phyloP scores from a whole-genome alignment of 768 basidiomycete species.

The Tephrocybe sp. region DNA sequence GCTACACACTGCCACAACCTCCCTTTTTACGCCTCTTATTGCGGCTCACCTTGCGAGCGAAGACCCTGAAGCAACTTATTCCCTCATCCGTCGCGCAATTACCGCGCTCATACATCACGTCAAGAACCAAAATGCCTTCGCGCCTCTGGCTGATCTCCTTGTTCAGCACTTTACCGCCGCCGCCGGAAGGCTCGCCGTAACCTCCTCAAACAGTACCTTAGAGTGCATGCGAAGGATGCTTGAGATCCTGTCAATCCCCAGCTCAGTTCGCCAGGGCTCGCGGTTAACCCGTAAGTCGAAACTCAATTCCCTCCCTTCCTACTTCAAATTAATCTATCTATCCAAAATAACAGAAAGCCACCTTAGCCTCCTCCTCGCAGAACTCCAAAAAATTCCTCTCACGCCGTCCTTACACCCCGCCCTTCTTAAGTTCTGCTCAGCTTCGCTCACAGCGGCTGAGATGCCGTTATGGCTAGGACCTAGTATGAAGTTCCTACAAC shows the following conservation, averaged over 20 bases:
- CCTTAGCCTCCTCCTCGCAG: slow-evolving; percentile 29
- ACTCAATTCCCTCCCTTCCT: neutral
- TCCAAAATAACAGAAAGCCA: slow-evolving; percentile 32
- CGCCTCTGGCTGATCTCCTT: slow-evolving; percentile 53
- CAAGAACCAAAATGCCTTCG: slow-evolving; percentile 66
- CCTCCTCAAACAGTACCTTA: slow-evolving; percentile 13
- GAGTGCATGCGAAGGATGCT: slow-evolving; percentile 53
- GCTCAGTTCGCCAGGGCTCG: slow-evolving; percentile 71
- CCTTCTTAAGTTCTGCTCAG: slow-evolving; percentile 39
- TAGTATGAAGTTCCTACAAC: slow-evolving; percentile 58
- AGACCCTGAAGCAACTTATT: slow-evolving; percentile 43
- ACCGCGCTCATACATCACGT: slow-evolving; percentile 87
- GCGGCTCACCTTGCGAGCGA: slow-evolving; percentile 47
- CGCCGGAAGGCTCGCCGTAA: slow-evolving; percentile 19
- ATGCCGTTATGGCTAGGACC: slow-evolving; percentile 51
- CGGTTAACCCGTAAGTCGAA: slow-evolving; percentile 63
- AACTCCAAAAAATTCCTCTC: slow-evolving; percentile 30
- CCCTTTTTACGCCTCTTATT: slow-evolving; percentile 61
- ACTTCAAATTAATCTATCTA: no score
- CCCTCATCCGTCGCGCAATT: slow-evolving; percentile 66
- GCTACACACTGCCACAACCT: slow-evolving; percentile 72
- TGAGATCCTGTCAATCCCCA: slow-evolving; percentile 56
- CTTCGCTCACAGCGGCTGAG: slow-evolving; percentile 42
- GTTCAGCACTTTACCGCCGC: slow-evolving; percentile 35
- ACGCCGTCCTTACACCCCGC: slow-evolving; percentile 25